These are phyloP conservation scores for Agastache rugosa DNA, from an alignment of 257 asterid genomes.

Conservation along the genomic window DNA sequence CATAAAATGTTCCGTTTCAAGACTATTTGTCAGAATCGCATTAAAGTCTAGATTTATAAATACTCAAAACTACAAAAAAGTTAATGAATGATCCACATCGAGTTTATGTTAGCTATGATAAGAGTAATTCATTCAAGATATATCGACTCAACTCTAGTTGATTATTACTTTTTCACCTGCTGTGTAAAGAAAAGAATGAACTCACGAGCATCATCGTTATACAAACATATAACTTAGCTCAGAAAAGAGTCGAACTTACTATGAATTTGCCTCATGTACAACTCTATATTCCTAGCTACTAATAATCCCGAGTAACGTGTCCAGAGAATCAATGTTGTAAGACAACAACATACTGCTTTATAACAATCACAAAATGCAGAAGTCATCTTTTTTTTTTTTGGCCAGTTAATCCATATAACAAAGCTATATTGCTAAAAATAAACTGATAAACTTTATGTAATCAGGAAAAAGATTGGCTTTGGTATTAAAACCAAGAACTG, in stretches of 20 bases:
- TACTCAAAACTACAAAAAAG: background rate
- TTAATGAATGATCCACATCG: background rate
- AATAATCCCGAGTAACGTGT: background rate
- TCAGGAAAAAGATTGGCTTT: slow-evolving; percentile 2
- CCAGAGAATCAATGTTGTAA: background rate
- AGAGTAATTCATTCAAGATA: background rate
- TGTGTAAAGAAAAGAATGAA: background rate
- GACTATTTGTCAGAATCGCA: slow-evolving; percentile 2
- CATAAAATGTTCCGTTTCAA: slow-evolving; percentile 15
- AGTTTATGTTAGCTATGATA: background rate
- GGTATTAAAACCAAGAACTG: slow-evolving; percentile 7
- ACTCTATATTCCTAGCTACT: background rate
- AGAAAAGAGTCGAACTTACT: background rate
- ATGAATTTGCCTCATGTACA: slow-evolving; percentile 9
- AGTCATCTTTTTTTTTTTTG: background rate
- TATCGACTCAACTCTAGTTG: background rate
- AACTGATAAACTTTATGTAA: slow-evolving; percentile 6
- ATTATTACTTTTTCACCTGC: background rate
- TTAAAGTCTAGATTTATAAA: background rate
- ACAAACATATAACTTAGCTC: background rate
- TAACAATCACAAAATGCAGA: background rate
- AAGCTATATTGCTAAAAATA: background rate
- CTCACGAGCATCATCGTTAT: background rate
- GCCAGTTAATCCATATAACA: background rate
- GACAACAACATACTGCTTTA: background rate